phyloP scores from a whole-genome alignment of 257 asterid genomes.

The Ballota nigra region DNA sequence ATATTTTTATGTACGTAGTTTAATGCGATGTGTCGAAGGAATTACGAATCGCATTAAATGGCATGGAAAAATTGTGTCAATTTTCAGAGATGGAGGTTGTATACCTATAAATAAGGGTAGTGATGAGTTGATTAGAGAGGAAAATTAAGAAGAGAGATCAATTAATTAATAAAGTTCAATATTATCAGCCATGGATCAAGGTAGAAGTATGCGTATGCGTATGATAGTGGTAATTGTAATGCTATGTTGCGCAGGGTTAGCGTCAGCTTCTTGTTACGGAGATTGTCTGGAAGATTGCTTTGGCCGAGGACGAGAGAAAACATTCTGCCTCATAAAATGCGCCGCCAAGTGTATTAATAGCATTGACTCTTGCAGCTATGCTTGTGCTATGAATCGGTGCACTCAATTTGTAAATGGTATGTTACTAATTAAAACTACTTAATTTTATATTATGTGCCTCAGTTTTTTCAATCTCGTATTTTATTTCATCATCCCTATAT shows the following conservation, averaged over 20 bases:
- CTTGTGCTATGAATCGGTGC: neutral
- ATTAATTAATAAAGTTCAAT: no score
- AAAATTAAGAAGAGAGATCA: no score
- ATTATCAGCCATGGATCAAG: neutral
- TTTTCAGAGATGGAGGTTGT: no score
- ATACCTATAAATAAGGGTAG: no score
- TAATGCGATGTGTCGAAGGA: no score
- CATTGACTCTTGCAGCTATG: neutral
- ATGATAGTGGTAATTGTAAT: neutral
- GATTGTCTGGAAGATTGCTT: neutral
- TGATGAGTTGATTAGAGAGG: no score
- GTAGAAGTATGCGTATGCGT: neutral
- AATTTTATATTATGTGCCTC: neutral
- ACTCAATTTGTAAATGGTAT: neutral
- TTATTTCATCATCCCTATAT: neutral
- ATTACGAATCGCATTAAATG: no score
- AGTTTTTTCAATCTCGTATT: no score
- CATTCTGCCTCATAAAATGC: neutral
- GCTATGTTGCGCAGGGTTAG: neutral
- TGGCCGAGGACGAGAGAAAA: neutral
- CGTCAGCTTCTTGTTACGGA: neutral
- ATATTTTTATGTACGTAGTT: no score
- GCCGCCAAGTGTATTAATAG: neutral
- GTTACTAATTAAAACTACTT: no score
- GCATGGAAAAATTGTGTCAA: no score